phyloP scores from a whole-genome alignment of 1,284 basidiomycete species.

The Wallemia hederae region DNA sequence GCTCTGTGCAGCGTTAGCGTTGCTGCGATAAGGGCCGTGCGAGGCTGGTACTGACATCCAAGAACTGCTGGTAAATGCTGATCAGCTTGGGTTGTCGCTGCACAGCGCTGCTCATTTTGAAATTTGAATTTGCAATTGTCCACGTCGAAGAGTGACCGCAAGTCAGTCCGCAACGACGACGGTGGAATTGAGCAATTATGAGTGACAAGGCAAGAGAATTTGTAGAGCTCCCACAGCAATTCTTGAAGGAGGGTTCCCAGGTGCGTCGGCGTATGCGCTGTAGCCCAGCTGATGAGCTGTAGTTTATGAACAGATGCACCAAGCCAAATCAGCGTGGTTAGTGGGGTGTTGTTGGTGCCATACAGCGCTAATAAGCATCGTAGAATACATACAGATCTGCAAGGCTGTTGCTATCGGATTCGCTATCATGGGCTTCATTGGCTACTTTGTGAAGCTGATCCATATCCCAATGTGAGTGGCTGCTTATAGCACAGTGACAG shows the following conservation, averaged over 20 bases:
- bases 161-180: neutral
- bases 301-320: slow-evolving; percentile 92
- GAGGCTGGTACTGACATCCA: neutral
- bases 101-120: neutral
- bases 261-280: slow-evolving; percentile 21
- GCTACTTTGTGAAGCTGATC: slow-evolving; percentile 80
- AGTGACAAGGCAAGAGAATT: slow-evolving; percentile 75
- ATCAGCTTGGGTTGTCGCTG: neutral
- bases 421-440: slow-evolving; percentile 85
- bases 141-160: neutral
- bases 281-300: slow-evolving; percentile 6
- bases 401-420: slow-evolving; percentile 81
- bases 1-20: neutral
- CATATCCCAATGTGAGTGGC: slow-evolving; percentile 69
- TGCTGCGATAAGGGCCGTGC: neutral
- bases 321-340: slow-evolving; percentile 85
- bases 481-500: slow-evolving; percentile 2
- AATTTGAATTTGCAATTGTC: neutral
- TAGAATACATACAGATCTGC: slow-evolving; percentile 77
- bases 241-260: slow-evolving; percentile 74
- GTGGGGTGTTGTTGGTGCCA: slow-evolving; percentile 8
- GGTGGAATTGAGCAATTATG: slow-evolving; percentile 22
- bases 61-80: neutral
- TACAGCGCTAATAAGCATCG: neutral
- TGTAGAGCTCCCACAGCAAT: slow-evolving; percentile 68